These are phyloP conservation scores for Plasmodium cynomolgi DNA, from an alignment of 169 alveolate species.

Conservation along the genomic window DNA sequence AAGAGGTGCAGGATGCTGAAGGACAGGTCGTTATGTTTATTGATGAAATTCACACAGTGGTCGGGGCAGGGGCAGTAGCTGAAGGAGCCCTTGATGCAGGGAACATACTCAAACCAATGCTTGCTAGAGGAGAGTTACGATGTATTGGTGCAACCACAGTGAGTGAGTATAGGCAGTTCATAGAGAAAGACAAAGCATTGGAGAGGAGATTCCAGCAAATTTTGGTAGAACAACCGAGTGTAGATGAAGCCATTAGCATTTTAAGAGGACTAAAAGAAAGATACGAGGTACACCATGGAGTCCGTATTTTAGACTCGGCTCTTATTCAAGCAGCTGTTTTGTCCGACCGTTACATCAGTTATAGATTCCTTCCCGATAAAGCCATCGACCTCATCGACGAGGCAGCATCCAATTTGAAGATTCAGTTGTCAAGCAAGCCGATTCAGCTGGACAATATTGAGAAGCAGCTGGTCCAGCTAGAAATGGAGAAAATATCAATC, in stretches of 20 bases:
- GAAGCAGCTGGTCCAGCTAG: constrained; percentile 86
- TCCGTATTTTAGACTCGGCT: constrained; percentile 89
- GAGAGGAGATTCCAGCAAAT: constrained; percentile 93
- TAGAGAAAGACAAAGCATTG: constrained; percentile 92
- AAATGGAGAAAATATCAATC: constrained; percentile 88
- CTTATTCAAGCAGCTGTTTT: constrained; percentile 90
- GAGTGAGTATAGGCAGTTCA: constrained; percentile 89
- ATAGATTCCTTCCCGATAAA: constrained; percentile 88
- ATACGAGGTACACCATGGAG: constrained; percentile 92
- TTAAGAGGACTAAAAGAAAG: constrained; percentile 90
- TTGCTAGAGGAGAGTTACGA: constrained; percentile 91
- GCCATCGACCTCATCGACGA: constrained; percentile 91
- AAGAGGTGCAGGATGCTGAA: constrained; percentile 90
- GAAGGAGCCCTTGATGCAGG: constrained; percentile 93
- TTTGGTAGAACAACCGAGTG: constrained; percentile 88
- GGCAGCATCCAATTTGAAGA: constrained; percentile 90
- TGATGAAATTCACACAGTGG: constrained; percentile 91
- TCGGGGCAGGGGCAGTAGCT: constrained; percentile 94
- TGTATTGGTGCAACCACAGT: constrained; percentile 93
- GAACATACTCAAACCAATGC: constrained; percentile 89
- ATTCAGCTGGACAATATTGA: constrained; percentile 88
- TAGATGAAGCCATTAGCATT: constrained; percentile 87
- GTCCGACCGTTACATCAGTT: constrained; percentile 84
- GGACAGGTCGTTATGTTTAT: constrained; percentile 91
- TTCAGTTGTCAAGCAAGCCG: constrained; percentile 88